Conservation (phyloP, 176 grass and related monocot genomes). For the Luzula sylvatica region DNA sequence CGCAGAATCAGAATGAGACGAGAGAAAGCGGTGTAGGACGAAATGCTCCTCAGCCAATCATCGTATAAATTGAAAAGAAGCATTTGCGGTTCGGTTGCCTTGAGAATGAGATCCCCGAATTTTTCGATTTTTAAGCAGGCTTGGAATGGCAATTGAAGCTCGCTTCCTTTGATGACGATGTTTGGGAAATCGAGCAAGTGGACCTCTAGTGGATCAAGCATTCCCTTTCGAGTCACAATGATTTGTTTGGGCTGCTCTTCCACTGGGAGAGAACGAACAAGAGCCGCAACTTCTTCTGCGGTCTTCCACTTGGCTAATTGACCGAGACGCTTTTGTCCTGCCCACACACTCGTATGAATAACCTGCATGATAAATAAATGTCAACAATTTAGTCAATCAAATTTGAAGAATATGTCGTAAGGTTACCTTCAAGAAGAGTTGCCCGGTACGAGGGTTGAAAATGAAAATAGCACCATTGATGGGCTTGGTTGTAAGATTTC, state of each 20-base stretch:
- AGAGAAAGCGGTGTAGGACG: constrained; percentile 95
- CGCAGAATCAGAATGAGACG: constrained; percentile 85
- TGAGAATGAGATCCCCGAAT: constrained; percentile 95
- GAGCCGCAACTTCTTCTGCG: constrained; percentile 95
- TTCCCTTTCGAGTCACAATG: constrained; percentile 92
- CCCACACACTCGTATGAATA: constrained; percentile 98
- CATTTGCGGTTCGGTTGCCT: constrained; percentile 97
- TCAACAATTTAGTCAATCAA: background rate
- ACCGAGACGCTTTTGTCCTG: constrained; percentile 92
- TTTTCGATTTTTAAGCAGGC: constrained; percentile 99
- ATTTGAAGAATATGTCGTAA: constrained; percentile 4
- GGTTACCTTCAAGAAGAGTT: constrained; percentile 83
- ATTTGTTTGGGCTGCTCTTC: constrained; percentile 99
- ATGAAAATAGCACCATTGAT: constrained; percentile 99
- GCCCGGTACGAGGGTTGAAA: constrained; percentile 96
- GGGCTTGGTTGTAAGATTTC: constrained; percentile 94
- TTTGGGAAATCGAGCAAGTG: constrained; percentile 98
- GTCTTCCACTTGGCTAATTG: constrained; percentile 99
- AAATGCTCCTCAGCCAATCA: constrained; percentile 99
- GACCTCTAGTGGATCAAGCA: constrained; percentile 96
- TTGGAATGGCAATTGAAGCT: constrained; percentile 94
- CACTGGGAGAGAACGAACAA: constrained; percentile 83
- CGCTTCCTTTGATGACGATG: constrained; percentile 96
- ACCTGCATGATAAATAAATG: constrained; percentile 37
- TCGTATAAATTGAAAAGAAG: constrained; percentile 97